Conservation (phyloP, 1,284 basidiomycete genomes). For the Cutaneotrichosporon sp. region DNA sequence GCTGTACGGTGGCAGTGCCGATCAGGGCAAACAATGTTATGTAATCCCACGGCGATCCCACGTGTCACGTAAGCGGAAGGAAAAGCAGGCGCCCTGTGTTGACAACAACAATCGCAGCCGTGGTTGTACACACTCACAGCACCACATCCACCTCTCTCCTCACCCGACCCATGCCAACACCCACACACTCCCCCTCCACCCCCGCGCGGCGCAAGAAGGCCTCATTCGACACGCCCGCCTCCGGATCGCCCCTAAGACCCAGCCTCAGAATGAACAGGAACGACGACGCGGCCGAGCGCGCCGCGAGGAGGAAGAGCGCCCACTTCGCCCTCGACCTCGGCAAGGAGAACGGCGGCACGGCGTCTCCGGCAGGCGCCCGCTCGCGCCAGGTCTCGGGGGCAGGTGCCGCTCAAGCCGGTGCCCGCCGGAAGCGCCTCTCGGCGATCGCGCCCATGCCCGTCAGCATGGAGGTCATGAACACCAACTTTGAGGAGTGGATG, state of each 20-base stretch:
- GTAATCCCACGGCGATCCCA: background rate
- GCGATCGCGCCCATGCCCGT: conserved; percentile 40
- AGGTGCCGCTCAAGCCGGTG: too few species aligned
- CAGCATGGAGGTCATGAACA: conserved; percentile 73
- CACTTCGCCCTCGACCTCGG: conserved; percentile 34
- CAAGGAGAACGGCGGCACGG: conserved; percentile 15
- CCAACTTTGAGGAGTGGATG: conserved; percentile 99
- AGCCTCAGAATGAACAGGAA: conserved; percentile 29
- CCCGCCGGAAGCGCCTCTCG: conserved; percentile 43
- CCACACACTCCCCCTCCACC: conserved; percentile 13
- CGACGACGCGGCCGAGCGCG: conserved; percentile 47
- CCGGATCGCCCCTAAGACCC: conserved; percentile 13
- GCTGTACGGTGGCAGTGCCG: background rate
- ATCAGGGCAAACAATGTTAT: background rate
- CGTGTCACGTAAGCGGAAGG: background rate
- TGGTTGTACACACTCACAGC: background rate
- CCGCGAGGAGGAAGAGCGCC: conserved; percentile 41
- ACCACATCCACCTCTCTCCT: too few species aligned
- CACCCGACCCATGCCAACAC: conserved; percentile 13
- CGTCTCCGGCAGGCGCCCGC: background rate
- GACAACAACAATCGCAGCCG: conserved; percentile 14
- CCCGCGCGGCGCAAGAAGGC: conserved; percentile 10
- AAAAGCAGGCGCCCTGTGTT: conserved; percentile 6
- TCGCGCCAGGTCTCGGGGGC: conserved; percentile 33
- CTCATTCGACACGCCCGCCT: background rate